phyloP scores from a whole-genome alignment of 371 early-diverging fungal species.

The Lichtheimia ramosa region DNA sequence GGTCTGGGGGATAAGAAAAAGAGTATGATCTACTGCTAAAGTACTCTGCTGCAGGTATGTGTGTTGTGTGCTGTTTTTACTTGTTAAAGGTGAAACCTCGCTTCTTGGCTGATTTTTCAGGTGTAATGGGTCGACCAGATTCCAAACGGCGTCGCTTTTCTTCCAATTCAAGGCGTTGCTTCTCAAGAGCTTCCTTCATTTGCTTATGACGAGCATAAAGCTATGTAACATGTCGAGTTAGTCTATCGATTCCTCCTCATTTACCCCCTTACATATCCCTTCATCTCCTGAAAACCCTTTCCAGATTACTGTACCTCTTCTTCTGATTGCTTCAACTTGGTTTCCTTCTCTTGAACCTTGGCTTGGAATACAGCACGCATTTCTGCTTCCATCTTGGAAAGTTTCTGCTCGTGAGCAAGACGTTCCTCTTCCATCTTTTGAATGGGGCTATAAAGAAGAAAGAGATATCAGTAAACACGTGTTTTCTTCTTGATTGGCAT shows the following conservation, averaged over 20 bases:
- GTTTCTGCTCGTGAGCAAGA: conserved; percentile 89
- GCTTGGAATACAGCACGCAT: conserved; percentile 97
- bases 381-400: conserved; percentile 97
- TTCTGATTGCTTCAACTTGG: conserved; percentile 94
- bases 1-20: too few species aligned
- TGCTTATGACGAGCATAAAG: conserved; percentile 94
- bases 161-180: conserved; percentile 88
- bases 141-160: conserved; percentile 90
- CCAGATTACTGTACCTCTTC: conserved; percentile 71
- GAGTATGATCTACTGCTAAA: too few species aligned
- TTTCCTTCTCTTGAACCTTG: conserved; percentile 97
- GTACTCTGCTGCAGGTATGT: too few species aligned
- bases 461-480: too few species aligned
- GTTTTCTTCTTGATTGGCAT: too few species aligned
- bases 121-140: conserved; percentile 79
- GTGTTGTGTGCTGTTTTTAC: conserved; percentile 18
- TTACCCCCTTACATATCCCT: too few species aligned
- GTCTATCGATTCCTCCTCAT: neutral
- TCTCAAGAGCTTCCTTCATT: conserved; percentile 94
- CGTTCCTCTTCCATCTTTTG: conserved; percentile 94
- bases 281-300: too few species aligned
- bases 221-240: conserved; percentile 10
- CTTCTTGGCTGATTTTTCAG: conserved; percentile 78
- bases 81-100: conserved; percentile 75
- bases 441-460: conserved; percentile 68